phyloP scores from a whole-genome alignment of 306 rosid species.

The Acacia confusa region DNA sequence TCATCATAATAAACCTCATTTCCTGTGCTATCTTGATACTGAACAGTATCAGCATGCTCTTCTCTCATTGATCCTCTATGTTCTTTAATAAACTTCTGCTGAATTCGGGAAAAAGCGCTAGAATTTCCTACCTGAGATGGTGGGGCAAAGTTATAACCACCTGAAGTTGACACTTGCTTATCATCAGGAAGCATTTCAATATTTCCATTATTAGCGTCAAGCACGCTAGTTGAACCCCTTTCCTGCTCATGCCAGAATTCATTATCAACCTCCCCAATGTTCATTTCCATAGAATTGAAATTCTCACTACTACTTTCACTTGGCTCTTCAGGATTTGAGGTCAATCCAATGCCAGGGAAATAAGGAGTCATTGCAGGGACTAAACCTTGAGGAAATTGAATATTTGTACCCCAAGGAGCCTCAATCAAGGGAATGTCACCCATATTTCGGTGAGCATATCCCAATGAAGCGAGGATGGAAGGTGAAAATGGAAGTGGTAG shows the following conservation, averaged over 20 bases:
- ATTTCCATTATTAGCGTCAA: conserved; percentile 74
- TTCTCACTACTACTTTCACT: conserved; percentile 57
- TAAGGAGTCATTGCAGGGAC: conserved; percentile 66
- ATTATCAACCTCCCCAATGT: conserved; percentile 54
- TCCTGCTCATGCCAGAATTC: conserved; percentile 94
- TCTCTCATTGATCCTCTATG: conserved; percentile 53
- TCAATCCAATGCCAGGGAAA: conserved; percentile 68
- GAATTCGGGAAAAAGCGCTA: conserved; percentile 48
- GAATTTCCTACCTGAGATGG: conserved; percentile 52
- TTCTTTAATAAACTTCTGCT: conserved; percentile 55
- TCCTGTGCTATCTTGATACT: conserved; percentile 65
- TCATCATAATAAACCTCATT: conserved; percentile 75
- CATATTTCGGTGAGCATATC: conserved; percentile 69
- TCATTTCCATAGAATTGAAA: conserved; percentile 60
- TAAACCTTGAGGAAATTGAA: conserved; percentile 82
- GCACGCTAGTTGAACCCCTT: conserved; percentile 62
- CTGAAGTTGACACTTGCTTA: conserved; percentile 79
- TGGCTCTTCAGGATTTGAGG: conserved; percentile 62
- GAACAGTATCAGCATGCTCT: conserved; percentile 55
- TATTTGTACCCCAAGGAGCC: conserved; percentile 80
- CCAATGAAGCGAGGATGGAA: conserved; percentile 79
- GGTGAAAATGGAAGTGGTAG: conserved; percentile 74
- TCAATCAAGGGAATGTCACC: conserved; percentile 76
- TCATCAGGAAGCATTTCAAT: conserved; percentile 75
- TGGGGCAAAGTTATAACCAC: conserved; percentile 56